Evolutionary conservation across 768 basidiomycete genomes (phyloP).

Genomic region (Lactifluus subvellereus): DNA sequence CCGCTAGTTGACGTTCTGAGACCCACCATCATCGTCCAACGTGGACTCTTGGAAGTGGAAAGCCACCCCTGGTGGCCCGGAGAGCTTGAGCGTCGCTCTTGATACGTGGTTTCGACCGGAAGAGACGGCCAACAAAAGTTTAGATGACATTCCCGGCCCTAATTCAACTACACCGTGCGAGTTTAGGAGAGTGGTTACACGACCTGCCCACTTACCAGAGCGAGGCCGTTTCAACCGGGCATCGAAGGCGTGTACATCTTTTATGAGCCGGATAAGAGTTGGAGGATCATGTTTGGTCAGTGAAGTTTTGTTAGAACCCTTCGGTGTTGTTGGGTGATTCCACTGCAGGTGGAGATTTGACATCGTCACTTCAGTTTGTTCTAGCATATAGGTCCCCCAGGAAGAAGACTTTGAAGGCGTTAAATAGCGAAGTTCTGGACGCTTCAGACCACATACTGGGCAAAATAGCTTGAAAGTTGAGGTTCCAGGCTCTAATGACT

Average conservation of each 20-base stretch:
- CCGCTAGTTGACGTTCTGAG: not conserved
- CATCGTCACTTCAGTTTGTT: constrained; percentile 60
- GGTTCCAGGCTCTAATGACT: constrained; percentile 50
- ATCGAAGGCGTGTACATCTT: constrained; percentile 57
- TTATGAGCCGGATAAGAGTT: constrained; percentile 54
- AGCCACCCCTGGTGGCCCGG: constrained; percentile 47
- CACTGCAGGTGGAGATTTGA: constrained; percentile 64
- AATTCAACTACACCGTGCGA: constrained; percentile 37
- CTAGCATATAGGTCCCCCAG: constrained; percentile 61
- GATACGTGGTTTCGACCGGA: constrained; percentile 66
- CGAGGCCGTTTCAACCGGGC: constrained; percentile 56
- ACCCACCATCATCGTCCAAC: constrained; percentile 35
- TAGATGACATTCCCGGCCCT: constrained; percentile 54
- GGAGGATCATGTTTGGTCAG: constrained; percentile 30
- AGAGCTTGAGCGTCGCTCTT: constrained; percentile 47
- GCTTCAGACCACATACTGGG: constrained; percentile 48
- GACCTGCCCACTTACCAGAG: constrained; percentile 25
- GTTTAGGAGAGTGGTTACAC: constrained; percentile 11
- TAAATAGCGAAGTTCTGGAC: not conserved
- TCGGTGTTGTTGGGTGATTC: constrained; percentile 40
- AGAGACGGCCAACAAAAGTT: constrained; percentile 49
- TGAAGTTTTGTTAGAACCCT: constrained; percentile 22
- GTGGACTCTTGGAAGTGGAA: constrained; percentile 42
- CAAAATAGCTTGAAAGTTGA: constrained; percentile 59
- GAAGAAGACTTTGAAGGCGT: constrained; percentile 38